These are phyloP conservation scores for Polychytrium aggregatum DNA, from an alignment of 192 early-diverging fungal species.

Conservation along the genomic window DNA sequence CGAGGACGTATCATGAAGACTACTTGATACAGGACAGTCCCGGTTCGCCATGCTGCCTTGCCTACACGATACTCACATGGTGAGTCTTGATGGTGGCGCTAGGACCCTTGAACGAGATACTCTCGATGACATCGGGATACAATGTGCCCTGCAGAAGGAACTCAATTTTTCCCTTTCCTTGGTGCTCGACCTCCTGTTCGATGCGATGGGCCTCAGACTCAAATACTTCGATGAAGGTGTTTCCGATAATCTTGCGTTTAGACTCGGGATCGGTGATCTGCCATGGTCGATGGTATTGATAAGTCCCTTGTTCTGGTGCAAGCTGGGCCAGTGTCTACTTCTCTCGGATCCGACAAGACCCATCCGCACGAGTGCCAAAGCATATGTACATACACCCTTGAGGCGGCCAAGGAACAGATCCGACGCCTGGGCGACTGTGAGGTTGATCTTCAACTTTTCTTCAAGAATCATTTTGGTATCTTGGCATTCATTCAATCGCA, in stretches of 20 bases:
- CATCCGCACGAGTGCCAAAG: not conserved
- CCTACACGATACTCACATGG: no score
- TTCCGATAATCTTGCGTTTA: slow-evolving; percentile 98
- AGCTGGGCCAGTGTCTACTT: no score
- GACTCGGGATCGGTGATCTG: slow-evolving; percentile 80
- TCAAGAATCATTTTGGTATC: slow-evolving; percentile 72
- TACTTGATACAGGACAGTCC: no score
- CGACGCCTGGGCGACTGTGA: slow-evolving; percentile 81
- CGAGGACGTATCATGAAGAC: no score
- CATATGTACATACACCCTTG: slow-evolving; percentile 59
- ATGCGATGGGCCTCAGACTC: slow-evolving; percentile 85
- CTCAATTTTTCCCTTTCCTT: slow-evolving; percentile 71
- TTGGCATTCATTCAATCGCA: slow-evolving; percentile 93
- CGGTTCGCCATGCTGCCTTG: no score
- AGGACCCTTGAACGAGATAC: slow-evolving; percentile 97
- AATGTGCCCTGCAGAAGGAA: slow-evolving; percentile 95
- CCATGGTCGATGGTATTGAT: no score
- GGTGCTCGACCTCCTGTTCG: slow-evolving; percentile 61
- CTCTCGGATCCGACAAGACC: slow-evolving; percentile 2
- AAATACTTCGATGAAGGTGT: slow-evolving; percentile 98
- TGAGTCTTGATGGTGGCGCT: slow-evolving; percentile 98
- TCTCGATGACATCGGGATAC: slow-evolving; percentile 98
- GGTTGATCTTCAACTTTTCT: slow-evolving; percentile 89
- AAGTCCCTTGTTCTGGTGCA: no score
- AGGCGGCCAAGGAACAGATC: slow-evolving; percentile 70